Evolutionary conservation across 768 basidiomycete species (phyloP).

Genomic region (Trametes meyenii): DNA sequence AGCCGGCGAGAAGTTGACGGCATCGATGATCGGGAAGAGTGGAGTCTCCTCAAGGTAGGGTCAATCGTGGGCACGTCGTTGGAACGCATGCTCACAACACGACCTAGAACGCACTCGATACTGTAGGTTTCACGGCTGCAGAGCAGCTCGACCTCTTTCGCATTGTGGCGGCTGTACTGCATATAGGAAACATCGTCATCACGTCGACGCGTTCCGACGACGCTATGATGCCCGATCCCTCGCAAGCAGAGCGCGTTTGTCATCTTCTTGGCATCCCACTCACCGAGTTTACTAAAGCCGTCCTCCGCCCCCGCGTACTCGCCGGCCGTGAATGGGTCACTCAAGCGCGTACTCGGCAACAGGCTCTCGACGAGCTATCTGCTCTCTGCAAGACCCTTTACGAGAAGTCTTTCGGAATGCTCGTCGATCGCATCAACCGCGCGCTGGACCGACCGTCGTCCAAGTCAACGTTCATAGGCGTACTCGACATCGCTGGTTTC

Average conservation of each 20-base stretch:
- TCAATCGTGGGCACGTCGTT: neutral
- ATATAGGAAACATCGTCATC: constrained; percentile 92
- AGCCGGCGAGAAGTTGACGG: constrained; percentile 93
- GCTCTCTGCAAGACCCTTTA: constrained; percentile 94
- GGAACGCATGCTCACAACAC: constrained; percentile 8
- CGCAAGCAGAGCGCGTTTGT: constrained; percentile 88
- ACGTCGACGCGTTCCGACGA: constrained; percentile 79
- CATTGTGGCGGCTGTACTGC: constrained; percentile 90
- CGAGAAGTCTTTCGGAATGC: constrained; percentile 92
- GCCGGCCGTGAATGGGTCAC: constrained; percentile 98
- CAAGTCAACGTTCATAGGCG: constrained; percentile 94
- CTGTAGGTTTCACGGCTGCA: constrained; percentile 81
- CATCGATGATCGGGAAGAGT: constrained; percentile 89
- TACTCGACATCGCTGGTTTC: constrained; percentile 98
- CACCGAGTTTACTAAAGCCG: constrained; percentile 84
- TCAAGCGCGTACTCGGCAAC: constrained; percentile 87
- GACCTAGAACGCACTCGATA: constrained; percentile 73
- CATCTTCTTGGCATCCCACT: constrained; percentile 89
- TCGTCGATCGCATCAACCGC: constrained; percentile 94
- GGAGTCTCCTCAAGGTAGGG: constrained; percentile 73
- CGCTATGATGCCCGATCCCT: constrained; percentile 74
- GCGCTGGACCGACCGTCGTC: constrained; percentile 92
- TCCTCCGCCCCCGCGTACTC: constrained; percentile 86
- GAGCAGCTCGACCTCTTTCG: constrained; percentile 95
- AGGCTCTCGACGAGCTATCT: constrained; percentile 90